A percentile compares a stretch with the other conserved stretches of the same genome.
phyloP scores from a whole-genome alignment of 2,329 filamentous ascomycete genomes.

The Rutstroemia sp. region DNA sequence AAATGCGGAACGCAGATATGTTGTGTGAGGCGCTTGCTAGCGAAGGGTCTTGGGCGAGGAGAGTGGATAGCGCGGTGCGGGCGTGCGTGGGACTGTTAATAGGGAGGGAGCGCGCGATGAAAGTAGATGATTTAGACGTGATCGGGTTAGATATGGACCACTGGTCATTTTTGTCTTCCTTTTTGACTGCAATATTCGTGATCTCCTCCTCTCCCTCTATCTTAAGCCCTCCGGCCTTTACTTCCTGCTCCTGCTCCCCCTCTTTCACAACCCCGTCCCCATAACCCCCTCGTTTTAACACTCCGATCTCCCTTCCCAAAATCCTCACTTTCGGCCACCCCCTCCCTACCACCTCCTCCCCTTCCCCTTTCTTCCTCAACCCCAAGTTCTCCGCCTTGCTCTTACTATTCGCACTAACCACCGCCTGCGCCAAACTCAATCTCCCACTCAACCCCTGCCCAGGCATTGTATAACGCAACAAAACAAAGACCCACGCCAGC shows the following conservation, averaged over 20 bases:
- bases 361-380: conserved; percentile 5
- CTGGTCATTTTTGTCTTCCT: conserved; percentile 4
- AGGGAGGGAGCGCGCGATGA: conserved; percentile 46
- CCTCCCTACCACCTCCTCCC: conserved; percentile 3
- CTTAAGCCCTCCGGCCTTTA: background rate
- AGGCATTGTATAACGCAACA: conserved; percentile 75
- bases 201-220: background rate
- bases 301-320: conserved; percentile 64
- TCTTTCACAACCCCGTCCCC: background rate
- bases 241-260: background rate
- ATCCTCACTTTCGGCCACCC: conserved; percentile 59
- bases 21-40: conserved; percentile 52
- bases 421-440: conserved; percentile 74
- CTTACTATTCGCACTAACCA: conserved; percentile 74
- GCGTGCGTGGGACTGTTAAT: conserved; percentile 36
- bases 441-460: conserved; percentile 79
- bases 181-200: background rate
- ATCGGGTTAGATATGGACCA: conserved; percentile 48
- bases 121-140: conserved; percentile 46
- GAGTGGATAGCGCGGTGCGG: conserved; percentile 36
- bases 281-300: conserved; percentile 73
- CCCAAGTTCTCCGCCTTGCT: conserved; percentile 42
- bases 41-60: conserved; percentile 42
- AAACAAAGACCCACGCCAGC: conserved; percentile 67
- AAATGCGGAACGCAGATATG: conserved; percentile 29